Base-by-base conservation (phyloP, 257 asterid species). In the Plantago major region DNA sequence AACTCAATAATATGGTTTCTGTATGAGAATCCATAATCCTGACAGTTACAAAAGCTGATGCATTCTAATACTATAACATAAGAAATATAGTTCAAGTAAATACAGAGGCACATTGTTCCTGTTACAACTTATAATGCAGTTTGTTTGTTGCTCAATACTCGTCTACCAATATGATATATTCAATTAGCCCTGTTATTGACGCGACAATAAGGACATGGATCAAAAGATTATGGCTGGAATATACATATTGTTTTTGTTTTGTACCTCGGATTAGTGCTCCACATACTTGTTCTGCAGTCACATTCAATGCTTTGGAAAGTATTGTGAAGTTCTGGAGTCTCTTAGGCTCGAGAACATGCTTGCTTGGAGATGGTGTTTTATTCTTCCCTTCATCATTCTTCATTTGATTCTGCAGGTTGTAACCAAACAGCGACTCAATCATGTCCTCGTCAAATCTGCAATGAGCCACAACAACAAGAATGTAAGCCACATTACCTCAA, bases 291-390 rank as follows among this genome's bases (percentile, higher is more conserved):
- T 89, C 95, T 16, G 79, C 71, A 15, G 87, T 81, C 54, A 78
- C 82, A 69, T 79, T 87, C 81, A 92, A 76, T 73, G 89, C 99
- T 71, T 84, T 92, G 9, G 95, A 84, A 18, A 92, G 95, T 60
- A 92, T 92, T 46, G 95, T 92, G 9, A 92, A 84, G 76, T 92
- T 92, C 50, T 92, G 99, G 38, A 92, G 80, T 52, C 99, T 79
- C 79, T 92, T 89, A n/a, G 90, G 95, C 64, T 92, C 99, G 28
- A 92, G 97, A 13, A 89, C 87, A 61, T 92, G 99, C 71, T 86
- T 86, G 77, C 76, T 79, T 30, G 99, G 99, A 33, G 96, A 92
- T 14, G 96, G 89, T 8, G 87, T 81, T 74, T 89, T 92, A 79
- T 84, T 82, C 71, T 73, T 89, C 37, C 59, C 55, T 50, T 84